A percentile compares a stretch with the other conserved stretches of the same genome.
Conservation (phyloP, 371 early-diverging fungal genomes). For the Mucor saturninus region DNA sequence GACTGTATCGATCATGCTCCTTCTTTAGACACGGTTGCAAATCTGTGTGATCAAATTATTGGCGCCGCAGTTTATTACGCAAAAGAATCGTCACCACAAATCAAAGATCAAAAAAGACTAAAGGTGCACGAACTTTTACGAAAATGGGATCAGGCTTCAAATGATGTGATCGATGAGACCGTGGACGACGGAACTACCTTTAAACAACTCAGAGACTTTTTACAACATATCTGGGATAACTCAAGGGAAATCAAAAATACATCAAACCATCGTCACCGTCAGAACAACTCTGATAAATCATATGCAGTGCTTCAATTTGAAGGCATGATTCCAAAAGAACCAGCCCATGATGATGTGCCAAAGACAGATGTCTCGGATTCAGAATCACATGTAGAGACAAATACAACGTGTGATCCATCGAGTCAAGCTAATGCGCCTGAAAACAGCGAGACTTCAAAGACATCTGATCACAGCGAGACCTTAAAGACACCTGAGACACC, state of each 20-base stretch:
- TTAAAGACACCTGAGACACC: not conserved
- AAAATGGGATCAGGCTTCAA: slow-evolving; percentile 32
- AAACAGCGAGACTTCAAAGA: too few species aligned
- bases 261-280: not conserved
- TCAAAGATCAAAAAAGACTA: slow-evolving; percentile 14
- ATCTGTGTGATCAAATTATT: slow-evolving; percentile 41
- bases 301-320: slow-evolving; percentile 12
- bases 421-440: not conserved
- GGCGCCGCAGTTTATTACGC: slow-evolving; percentile 38
- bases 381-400: not conserved
- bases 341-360: not conserved
- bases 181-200: slow-evolving; percentile 29
- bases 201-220: slow-evolving; percentile 31
- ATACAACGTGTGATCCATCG: not conserved
- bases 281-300: not conserved
- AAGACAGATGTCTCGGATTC: not conserved
- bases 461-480: not conserved
- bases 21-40: slow-evolving; percentile 22
- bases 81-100: slow-evolving; percentile 20
- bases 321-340: not conserved
- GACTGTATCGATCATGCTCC: slow-evolving; percentile 20
- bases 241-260: slow-evolving; percentile 10
- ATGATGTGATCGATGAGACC: slow-evolving; percentile 16
- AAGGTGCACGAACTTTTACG: slow-evolving; percentile 28
- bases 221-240: slow-evolving; percentile 35